Evolutionary conservation across 306 rosid genomes (phyloP).

Genomic region (Quercus alba): DNA sequence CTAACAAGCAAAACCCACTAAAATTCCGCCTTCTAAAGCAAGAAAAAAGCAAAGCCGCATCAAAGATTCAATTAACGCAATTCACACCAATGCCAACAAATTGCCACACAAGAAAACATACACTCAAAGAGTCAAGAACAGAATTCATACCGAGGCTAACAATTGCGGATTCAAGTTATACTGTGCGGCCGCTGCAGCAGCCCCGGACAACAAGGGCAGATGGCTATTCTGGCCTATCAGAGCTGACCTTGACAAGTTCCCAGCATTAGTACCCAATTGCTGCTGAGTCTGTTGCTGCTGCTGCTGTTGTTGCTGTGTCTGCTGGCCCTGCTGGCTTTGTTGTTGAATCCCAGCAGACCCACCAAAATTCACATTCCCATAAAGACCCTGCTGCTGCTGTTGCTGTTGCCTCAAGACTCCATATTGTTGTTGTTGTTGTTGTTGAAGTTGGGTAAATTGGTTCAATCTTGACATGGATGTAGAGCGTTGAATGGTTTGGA

Average conservation of each 20-base stretch:
- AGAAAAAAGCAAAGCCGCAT: no score
- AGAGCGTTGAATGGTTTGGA: conserved; percentile 59
- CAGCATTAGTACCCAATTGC: conserved; percentile 43
- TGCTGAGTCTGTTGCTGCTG: conserved; percentile 20
- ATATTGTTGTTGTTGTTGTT: conserved; percentile 71
- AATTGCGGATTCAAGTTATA: conserved; percentile 51
- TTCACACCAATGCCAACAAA: no score
- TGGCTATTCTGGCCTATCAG: conserved; percentile 73
- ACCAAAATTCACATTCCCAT: conserved; percentile 77
- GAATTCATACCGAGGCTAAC: conserved; percentile 65
- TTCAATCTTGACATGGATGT: conserved; percentile 53
- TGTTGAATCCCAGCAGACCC: conserved; percentile 54
- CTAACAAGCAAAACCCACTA: not conserved
- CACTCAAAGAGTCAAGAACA: not conserved
- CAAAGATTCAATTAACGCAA: no score
- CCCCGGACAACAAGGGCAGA: conserved; percentile 72
- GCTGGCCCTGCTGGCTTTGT: conserved; percentile 49
- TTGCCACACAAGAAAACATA: no score
- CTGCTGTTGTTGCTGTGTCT: conserved; percentile 37
- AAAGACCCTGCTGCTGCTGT: conserved; percentile 45
- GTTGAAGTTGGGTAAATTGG: conserved; percentile 70
- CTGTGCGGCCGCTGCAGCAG: conserved; percentile 35
- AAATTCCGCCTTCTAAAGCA: not conserved
- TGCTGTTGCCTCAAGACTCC: conserved; percentile 64
- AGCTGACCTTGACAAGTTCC: conserved; percentile 62